Conservation (phyloP, 345 rosid species). For the Cardamine resedifolia region DNA sequence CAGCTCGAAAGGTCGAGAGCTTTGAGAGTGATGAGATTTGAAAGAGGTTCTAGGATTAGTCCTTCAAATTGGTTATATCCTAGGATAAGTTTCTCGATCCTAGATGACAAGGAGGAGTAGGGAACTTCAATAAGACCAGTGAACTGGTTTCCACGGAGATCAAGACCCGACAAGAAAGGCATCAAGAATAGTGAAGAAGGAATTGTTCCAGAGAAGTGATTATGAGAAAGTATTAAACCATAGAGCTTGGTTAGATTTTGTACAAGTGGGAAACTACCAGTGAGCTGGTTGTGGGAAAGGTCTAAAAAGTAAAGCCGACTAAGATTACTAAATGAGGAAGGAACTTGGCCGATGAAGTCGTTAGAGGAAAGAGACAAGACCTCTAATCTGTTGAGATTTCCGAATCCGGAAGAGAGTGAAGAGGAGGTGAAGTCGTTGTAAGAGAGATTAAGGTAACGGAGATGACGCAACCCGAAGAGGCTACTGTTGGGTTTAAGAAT, state of each 20-base stretch:
- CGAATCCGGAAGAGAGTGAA: neutral
- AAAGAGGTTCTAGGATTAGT: slow-evolving; percentile 4
- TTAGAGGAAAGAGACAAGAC: slow-evolving; percentile 16
- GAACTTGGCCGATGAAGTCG: slow-evolving; percentile 4
- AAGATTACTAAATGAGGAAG: slow-evolving; percentile 12
- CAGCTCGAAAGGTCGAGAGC: neutral
- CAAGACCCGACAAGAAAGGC: neutral
- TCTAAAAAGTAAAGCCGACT: neutral
- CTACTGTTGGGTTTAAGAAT: neutral
- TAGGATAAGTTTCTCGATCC: neutral
- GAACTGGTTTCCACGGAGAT: neutral
- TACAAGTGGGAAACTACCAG: neutral
- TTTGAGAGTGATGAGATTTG: neutral
- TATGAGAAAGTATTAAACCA: too few species aligned
- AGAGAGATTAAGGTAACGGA: slow-evolving; percentile 7
- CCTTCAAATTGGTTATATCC: neutral
- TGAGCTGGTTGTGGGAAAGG: slow-evolving; percentile 9
- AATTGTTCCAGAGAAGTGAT: too few species aligned
- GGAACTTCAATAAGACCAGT: neutral
- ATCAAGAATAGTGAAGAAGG: neutral
- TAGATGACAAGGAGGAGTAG: neutral
- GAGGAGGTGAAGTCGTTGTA: slow-evolving; percentile 11
- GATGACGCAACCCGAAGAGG: neutral
- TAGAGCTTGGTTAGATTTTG: too few species aligned
- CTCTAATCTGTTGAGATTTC: slow-evolving; percentile 11